Conservation (phyloP, 768 basidiomycete species). For the Lanmaoa pseudosensibilis region DNA sequence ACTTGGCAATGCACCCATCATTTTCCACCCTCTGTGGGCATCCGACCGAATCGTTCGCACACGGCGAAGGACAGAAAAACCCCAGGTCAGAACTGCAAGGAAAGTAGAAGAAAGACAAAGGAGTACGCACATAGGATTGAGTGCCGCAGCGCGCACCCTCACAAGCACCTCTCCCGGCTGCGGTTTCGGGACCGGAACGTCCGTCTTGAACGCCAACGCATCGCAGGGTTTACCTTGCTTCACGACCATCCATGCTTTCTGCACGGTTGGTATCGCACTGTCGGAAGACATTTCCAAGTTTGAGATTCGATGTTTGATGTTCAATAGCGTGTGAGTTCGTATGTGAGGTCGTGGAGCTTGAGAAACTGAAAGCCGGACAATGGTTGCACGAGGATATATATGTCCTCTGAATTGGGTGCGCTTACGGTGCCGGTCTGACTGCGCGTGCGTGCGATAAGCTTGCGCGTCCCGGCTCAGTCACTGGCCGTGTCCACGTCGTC, state of each 20-base stretch:
- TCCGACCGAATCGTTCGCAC: background rate
- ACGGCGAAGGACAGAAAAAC: background rate
- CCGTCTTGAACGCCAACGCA: constrained; percentile 30
- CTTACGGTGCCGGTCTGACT: too few relatives aligned
- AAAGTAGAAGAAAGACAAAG: too few relatives aligned
- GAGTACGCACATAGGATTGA: constrained; percentile 63
- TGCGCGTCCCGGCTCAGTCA: too few relatives aligned
- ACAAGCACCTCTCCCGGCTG: constrained; percentile 48
- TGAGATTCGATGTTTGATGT: background rate
- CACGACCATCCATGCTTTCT: constrained; percentile 34
- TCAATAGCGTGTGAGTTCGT: background rate
- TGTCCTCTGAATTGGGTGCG: too few relatives aligned
- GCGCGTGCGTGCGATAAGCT: too few relatives aligned
- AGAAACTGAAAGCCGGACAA: too few relatives aligned
- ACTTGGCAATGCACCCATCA: constrained; percentile 50
- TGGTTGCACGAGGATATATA: too few relatives aligned
- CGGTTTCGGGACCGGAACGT: constrained; percentile 36
- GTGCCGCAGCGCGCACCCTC: constrained; percentile 51
- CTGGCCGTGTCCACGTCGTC: too few relatives aligned
- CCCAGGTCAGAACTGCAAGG: background rate
- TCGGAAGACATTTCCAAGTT: constrained; percentile 7
- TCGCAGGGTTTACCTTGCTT: constrained; percentile 31
- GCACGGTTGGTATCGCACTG: constrained; percentile 16
- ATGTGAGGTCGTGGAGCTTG: too few relatives aligned
- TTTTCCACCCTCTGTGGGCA: constrained; percentile 53